A percentile compares a stretch with the other conserved stretches of the same genome.
Evolutionary conservation across 2,329 filamentous ascomycete species (phyloP).

Genomic region (Emergomyces orientalis): DNA sequence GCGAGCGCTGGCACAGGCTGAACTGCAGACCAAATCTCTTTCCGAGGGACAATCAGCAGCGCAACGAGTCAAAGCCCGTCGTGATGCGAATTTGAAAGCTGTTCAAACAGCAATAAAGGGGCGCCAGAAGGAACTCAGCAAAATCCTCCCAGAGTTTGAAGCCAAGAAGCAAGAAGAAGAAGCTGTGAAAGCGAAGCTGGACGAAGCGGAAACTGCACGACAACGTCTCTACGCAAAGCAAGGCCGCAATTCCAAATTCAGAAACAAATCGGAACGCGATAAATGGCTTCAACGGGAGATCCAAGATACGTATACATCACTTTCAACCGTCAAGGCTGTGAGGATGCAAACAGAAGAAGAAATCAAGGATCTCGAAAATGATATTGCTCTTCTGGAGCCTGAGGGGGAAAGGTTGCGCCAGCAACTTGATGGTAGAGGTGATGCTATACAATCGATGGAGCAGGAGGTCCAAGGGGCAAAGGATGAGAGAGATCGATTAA

Average conservation of each 20-base stretch:
- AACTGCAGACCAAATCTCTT: conserved; percentile 73
- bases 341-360: conserved; percentile 78
- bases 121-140: conserved; percentile 66
- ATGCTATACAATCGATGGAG: conserved; percentile 60
- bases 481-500: conserved; percentile 66
- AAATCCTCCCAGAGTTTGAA: conserved; percentile 68
- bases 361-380: conserved; percentile 58
- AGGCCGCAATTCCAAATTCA: conserved; percentile 76
- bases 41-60: conserved; percentile 72
- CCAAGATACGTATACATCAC: conserved; percentile 63
- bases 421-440: conserved; percentile 68
- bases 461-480: conserved; percentile 68
- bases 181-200: conserved; percentile 60
- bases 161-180: conserved; percentile 64
- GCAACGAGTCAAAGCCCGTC: conserved; percentile 61
- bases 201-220: conserved; percentile 63
- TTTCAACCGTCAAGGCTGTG: conserved; percentile 74
- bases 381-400: conserved; percentile 62
- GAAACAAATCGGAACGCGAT: conserved; percentile 80
- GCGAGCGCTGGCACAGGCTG: conserved; percentile 70
- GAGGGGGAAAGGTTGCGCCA: conserved; percentile 62
- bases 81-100: conserved; percentile 60
- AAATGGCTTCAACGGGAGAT: conserved; percentile 73
- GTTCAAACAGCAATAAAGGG: conserved; percentile 65
- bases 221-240: conserved; percentile 86